Evolutionary conservation across 139 green algal genomes (phyloP).

Genomic region (Microglena sp.): DNA sequence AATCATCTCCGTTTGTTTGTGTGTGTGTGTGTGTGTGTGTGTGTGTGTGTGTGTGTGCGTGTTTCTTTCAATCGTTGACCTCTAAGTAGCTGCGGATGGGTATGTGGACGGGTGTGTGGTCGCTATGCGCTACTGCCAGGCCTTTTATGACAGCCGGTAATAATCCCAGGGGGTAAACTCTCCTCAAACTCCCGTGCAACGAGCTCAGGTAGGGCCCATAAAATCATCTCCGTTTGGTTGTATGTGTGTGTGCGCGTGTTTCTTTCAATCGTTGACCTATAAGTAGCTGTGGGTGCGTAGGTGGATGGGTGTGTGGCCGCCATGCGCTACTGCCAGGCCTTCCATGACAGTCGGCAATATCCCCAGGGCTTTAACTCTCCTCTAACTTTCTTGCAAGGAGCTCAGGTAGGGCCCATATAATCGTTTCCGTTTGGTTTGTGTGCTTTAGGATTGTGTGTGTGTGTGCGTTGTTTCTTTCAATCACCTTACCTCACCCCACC

Average conservation of each 20-base stretch:
- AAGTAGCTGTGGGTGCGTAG: neutral
- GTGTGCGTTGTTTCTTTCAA: no score
- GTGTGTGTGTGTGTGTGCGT: no score
- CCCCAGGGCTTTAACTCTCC: slow-evolving; percentile 57
- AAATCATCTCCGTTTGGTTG: no score
- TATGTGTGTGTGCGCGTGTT: no score
- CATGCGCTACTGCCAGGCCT: slow-evolving; percentile 58
- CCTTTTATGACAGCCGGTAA: slow-evolving; percentile 58
- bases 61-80: neutral
- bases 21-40: no score
- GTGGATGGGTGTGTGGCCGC: slow-evolving; percentile 51
- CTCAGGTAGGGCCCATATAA: no score
- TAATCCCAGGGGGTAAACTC: slow-evolving; percentile 63
- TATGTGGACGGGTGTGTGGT: slow-evolving; percentile 44
- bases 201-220: slow-evolving; percentile 18
- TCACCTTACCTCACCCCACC: no score
- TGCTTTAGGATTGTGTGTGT: no score
- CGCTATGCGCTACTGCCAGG: slow-evolving; percentile 59
- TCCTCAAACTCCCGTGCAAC: slow-evolving; percentile 43
- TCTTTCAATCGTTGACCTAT: neutral
- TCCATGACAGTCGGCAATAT: slow-evolving; percentile 61
- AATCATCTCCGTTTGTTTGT: no score
- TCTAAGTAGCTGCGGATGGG: neutral
- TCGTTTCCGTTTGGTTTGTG: no score
- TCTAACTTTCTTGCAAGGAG: no score